Conservation (phyloP, 495 filamentous ascomycete species). For the Neurospora pannonica region DNA sequence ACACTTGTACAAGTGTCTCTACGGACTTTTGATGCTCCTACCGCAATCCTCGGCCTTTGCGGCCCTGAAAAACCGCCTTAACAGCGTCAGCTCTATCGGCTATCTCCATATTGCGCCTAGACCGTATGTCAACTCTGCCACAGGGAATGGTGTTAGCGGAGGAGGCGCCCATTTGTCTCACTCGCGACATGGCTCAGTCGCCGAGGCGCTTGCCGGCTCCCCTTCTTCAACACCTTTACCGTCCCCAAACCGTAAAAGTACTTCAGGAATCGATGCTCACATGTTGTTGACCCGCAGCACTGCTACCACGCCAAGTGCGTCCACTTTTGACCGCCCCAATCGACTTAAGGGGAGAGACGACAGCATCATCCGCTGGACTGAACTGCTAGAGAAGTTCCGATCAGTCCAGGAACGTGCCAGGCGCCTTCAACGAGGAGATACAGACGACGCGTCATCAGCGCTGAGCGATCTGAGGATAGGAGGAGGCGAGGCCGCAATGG, state of each 20-base stretch:
- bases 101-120: conserved; percentile 78
- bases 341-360: conserved; percentile 79
- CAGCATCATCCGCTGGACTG: conserved; percentile 76
- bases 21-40: conserved; percentile 93
- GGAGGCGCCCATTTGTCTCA: conserved; percentile 14
- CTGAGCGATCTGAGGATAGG: conserved; percentile 32
- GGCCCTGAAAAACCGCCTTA: conserved; percentile 90
- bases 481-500: conserved; percentile 27
- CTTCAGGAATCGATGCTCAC: conserved; percentile 9
- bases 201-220: conserved; percentile 16
- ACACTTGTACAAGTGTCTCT: conserved; percentile 96
- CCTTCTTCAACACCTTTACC: conserved; percentile 16
- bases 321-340: conserved; percentile 66
- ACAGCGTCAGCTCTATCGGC: conserved; percentile 92
- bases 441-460: conserved; percentile 32
- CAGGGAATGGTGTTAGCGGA: background rate
- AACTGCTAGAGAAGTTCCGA: conserved; percentile 94
- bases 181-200: conserved; percentile 31
- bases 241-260: conserved; percentile 16
- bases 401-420: conserved; percentile 72
- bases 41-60: conserved; percentile 97
- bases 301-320: conserved; percentile 34
- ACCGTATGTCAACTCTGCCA: conserved; percentile 51
- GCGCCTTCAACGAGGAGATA: conserved; percentile 33
- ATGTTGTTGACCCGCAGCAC: conserved; percentile 28